These are phyloP conservation scores for Clonostachys sp. DNA, from an alignment of 2,329 filamentous ascomycete species.

Conservation along the genomic window DNA sequence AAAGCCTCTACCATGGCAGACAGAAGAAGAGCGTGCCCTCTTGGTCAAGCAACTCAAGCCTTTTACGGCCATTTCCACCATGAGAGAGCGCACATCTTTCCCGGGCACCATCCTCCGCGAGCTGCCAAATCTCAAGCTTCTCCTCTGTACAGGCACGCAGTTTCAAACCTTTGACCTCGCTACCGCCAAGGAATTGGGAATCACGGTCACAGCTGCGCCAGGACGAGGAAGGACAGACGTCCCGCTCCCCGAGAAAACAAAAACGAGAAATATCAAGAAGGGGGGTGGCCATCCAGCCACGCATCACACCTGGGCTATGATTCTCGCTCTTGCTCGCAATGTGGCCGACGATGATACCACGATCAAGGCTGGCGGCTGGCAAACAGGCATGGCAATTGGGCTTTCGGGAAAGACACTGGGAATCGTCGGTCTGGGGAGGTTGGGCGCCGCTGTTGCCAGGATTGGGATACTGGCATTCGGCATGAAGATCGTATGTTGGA, in stretches of 20 bases:
- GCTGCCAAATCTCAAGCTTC: conserved; percentile 58
- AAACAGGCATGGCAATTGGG: conserved; percentile 49
- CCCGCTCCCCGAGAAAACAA: neutral
- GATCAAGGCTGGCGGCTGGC: conserved; percentile 54
- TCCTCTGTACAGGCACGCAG: conserved; percentile 57
- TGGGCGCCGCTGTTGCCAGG: conserved; percentile 55
- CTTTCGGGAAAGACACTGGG: conserved; percentile 57
- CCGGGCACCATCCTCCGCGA: conserved; percentile 42
- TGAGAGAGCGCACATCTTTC: conserved; percentile 65
- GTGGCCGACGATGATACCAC: conserved; percentile 53
- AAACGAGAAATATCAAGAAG: conserved; percentile 14
- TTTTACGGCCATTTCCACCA: conserved; percentile 51
- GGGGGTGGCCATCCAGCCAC: conserved; percentile 41
- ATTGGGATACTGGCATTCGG: conserved; percentile 57
- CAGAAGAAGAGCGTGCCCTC: conserved; percentile 43
- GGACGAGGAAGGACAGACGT: conserved; percentile 20
- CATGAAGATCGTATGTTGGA: conserved; percentile 64
- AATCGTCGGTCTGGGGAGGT: conserved; percentile 55
- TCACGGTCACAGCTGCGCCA: conserved; percentile 46
- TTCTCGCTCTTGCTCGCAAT: conserved; percentile 52
- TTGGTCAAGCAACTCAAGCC: conserved; percentile 56
- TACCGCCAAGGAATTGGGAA: conserved; percentile 39
- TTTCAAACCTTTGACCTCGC: conserved; percentile 56
- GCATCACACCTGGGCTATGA: conserved; percentile 51
- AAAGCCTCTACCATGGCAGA: conserved; percentile 57